Evolutionary conservation across 75 land plant genomes (phyloP), one percentile per base, ranked within the genome.

Genomic region (Pinus taeda): DNA sequence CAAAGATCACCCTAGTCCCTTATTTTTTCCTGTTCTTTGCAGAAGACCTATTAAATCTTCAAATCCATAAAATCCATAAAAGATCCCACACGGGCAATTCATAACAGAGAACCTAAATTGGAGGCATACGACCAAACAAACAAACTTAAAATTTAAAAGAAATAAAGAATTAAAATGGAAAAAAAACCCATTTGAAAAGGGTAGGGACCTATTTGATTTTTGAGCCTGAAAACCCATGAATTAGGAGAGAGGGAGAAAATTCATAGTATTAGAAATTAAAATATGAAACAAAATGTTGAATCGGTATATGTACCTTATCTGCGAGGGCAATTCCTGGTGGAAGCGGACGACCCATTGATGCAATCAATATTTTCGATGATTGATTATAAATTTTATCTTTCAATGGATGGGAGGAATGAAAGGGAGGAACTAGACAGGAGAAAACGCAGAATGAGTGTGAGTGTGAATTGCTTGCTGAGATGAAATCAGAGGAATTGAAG

Each of bases 341-440:
- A 65, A 65, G 69, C 30, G 69, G 69, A 65, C 30, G 69, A 7
- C 69, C 69, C 69, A 65, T 65, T 17, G 69, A 49, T 49, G 53
- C 53, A 49, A 49, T 49, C 53, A 7, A 8, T 49, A 49, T 0
- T 49, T 7, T 49, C 53, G 53, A 49, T 49, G 53, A 49, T n/a
- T 8, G 53, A 7, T 49, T 49, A 49, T 49, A 6, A 49, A 49
- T 49, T 8, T 49, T 49, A 49, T 49, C 53, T 49, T 49, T 49
- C 53, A 49, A 49, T 9, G 53, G 8, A 49, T 9, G 53, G 53
- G 9, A 49, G 53, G 53, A 49, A 49, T 8, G n/a, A n/a, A n/a
- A n/a, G n/a, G n/a, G n/a, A n/a, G n/a, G n/a, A n/a, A n/a, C n/a
- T 49, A 49, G 53, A 49, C 9, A 8, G 9, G 8, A 8, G 53